Base-by-base conservation (phyloP, 2,329 filamentous ascomycete species). In the Ramularia endophylla region DNA sequence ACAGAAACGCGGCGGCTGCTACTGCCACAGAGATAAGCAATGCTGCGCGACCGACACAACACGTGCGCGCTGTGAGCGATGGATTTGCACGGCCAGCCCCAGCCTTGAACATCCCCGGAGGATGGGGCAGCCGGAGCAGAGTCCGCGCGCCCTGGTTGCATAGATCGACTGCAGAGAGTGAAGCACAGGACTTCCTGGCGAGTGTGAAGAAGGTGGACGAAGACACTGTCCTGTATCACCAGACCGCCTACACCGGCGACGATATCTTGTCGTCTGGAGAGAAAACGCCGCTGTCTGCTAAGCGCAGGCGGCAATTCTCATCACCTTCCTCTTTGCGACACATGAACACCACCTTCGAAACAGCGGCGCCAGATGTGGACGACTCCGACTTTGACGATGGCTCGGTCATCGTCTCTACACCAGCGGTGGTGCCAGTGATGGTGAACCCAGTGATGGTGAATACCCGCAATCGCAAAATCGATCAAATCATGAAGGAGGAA, bases 351-450 rank as follows among this genome's bases (percentile, higher is more conserved):
- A 58, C 54, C 8, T 19, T 60, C 6, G 41, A 40, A 15, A 6
- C 22, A 25, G 28, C 46, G 37, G 38, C 47, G 48, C 11, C 59
- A 50, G 41, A 65, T 53, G 16, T 59, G 50, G 42, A 53, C 42
- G 63, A 63, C 8, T 62, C 69, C 12, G 69, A 72, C 27, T 64
- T 73, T 42, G 66, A 68, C 39, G 61, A 65, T 15, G 64, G 60
- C 13, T 70, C 68, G 11, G 53, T 74, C 28, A 62, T 73, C 4
- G 66, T 67, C 4, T 72, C 70, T 4, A 74, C 71, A 3, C 71
- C 71, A 11, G 62, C 63, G 57, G 22, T n/a, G n/a, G n/a, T n/a
- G n/a, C n/a, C n/a, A n/a, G n/a, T n/a, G n/a, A n/a, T n/a, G n/a
- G n/a, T n/a, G n/a, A n/a, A n/a, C n/a, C n/a, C n/a, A n/a, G n/a